Conservation (phyloP, 331 rosid genomes). For the Rosa hybrid region DNA sequence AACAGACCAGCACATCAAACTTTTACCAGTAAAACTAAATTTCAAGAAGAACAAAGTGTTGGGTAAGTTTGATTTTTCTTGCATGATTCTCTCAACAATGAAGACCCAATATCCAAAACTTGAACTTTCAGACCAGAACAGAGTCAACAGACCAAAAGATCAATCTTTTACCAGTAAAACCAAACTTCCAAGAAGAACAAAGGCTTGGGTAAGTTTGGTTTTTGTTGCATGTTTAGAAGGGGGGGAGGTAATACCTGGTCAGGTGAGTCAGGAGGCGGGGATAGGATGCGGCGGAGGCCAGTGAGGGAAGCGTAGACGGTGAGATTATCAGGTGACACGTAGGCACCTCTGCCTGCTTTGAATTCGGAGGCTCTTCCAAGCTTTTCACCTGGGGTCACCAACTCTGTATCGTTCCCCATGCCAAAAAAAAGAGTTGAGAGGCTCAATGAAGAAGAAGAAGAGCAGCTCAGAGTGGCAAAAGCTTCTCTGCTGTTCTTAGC, state of each 20-base stretch:
- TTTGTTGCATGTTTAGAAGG: background rate
- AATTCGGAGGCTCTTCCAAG: slow-evolving; percentile 59
- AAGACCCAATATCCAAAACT: background rate
- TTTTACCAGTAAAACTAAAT: background rate
- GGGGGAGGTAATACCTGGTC: slow-evolving; percentile 54
- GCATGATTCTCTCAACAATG: no score
- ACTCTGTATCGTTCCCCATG: slow-evolving; percentile 39
- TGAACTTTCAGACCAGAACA: no score
- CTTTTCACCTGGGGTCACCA: slow-evolving; percentile 84
- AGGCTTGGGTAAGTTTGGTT: background rate
- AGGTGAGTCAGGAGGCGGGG: slow-evolving; percentile 52
- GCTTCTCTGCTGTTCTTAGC: background rate
- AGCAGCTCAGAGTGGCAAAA: background rate
- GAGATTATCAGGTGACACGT: slow-evolving; percentile 53
- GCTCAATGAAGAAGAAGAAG: background rate
- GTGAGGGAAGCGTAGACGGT: slow-evolving; percentile 81
- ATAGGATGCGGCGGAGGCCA: slow-evolving; percentile 57
- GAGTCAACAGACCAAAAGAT: no score
- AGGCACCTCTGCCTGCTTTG: slow-evolving; percentile 77
- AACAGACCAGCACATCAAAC: background rate
- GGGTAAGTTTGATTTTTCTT: background rate
- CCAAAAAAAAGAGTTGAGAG: background rate
- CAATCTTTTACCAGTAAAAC: no score
- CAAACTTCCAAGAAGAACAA: no score
- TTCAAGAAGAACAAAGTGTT: background rate